Evolutionary conservation across 305 asterid species (phyloP), one percentile per base, ranked within the genome.

Genomic region (Fraxinus ornus): DNA sequence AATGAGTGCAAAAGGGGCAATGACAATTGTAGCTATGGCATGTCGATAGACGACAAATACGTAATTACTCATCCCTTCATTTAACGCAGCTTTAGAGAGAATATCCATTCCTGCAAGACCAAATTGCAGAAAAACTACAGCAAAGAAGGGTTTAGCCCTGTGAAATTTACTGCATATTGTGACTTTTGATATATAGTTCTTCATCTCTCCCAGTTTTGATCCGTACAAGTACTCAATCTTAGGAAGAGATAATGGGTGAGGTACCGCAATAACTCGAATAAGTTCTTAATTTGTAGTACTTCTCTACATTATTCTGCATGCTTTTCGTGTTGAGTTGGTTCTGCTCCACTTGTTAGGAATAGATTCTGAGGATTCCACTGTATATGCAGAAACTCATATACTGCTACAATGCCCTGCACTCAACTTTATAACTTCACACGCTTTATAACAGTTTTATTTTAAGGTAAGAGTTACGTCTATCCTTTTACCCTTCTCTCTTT

Each of bases 71-170:
- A 96, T 96, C 37, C 99, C 99, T 80, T 96, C 89, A 73, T 94
- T 96, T 17, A 96, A 76, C 8, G 99, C 99, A 33, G 90, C 93
- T 88, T 96, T 96, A 19, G 97, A 89, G 39, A 96, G 83, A 84
- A 96, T 88, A 75, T 96, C 99, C 99, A 96, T 96, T 24, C 99
- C 99, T 0, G 98, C 97, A 30, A 94, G 26, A 37, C 98, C 98
- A 30, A 92, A 92, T 85, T 96, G 99, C 76, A 96, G 84, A 83
- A 95, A 94, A 21, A 91, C 73, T 21, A 94, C 97, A 0, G 83
- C 99, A 24, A 93, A 47, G 83, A 94, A 94, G 5, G 98, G 98
- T 71, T 92, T 96, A 28, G 86, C 85, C 83, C 82, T 89, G 60
- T 79, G 78, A 49, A 87, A 87, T 12, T 30, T 15, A 13, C 39